phyloP scores from a whole-genome alignment of 176 grass and related monocot species.

The Juncus effusus region DNA sequence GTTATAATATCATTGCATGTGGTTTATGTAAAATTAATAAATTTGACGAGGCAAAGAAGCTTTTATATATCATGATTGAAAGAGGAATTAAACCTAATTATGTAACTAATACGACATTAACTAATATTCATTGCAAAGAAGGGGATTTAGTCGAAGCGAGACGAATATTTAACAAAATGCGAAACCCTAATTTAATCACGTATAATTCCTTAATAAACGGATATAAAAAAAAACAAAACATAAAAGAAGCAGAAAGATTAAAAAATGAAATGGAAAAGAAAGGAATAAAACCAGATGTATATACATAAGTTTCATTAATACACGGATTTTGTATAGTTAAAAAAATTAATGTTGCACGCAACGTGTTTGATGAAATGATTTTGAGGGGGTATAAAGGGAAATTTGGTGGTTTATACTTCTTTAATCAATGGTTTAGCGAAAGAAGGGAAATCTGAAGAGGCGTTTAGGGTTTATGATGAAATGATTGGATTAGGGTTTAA shows the following conservation, averaged over 20 bases:
- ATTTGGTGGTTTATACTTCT: conserved; percentile 64
- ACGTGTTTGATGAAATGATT: conserved; percentile 76
- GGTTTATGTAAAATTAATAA: conserved; percentile 55
- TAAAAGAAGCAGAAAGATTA: conserved; percentile 69
- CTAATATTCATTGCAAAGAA: conserved; percentile 70
- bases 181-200: conserved; percentile 41
- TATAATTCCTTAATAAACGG: conserved; percentile 89
- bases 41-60: conserved; percentile 52
- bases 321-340: conserved; percentile 69
- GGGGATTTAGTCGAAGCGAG: conserved; percentile 80
- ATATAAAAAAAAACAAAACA: conserved; percentile 62
- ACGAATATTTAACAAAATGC: conserved; percentile 71
- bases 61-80: conserved; percentile 66
- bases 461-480: conserved; percentile 64
- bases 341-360: conserved; percentile 63
- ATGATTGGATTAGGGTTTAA: conserved; percentile 62
- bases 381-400: conserved; percentile 40
- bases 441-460: conserved; percentile 74
- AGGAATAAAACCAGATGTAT: conserved; percentile 59
- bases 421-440: conserved; percentile 73
- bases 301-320: conserved; percentile 70
- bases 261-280: conserved; percentile 91
- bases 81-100: conserved; percentile 50
- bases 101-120: conserved; percentile 61
- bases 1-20: conserved; percentile 54